Conservation (phyloP, 257 asterid genomes). For the Eucommia ulmoides region DNA sequence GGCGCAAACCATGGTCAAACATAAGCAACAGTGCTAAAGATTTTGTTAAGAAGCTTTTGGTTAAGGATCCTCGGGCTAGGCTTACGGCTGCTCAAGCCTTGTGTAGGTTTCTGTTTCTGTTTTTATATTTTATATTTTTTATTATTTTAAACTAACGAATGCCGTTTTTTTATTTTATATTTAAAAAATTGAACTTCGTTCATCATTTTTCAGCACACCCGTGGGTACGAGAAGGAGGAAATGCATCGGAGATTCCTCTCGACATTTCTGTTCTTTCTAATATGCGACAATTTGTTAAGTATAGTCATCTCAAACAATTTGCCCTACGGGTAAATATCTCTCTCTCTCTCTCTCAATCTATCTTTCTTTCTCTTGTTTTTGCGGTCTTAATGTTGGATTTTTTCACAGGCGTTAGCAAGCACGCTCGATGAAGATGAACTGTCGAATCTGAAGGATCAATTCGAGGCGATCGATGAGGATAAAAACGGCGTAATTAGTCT, state of each 20-base stretch:
- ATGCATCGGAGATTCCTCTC: conserved; percentile 94
- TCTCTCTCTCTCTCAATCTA: too few species aligned
- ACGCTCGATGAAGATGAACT: conserved; percentile 85
- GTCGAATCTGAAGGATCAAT: conserved; percentile 81
- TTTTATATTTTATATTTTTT: too few species aligned
- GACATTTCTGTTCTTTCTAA: conserved; percentile 85
- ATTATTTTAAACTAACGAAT: background rate
- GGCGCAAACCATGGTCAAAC: conserved; percentile 96
- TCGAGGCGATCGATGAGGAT: conserved; percentile 92
- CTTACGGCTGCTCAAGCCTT: conserved; percentile 98
- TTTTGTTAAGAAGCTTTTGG: conserved; percentile 81
- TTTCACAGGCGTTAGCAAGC: conserved; percentile 78
- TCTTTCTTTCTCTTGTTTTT: too few species aligned
- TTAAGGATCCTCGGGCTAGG: conserved; percentile 91
- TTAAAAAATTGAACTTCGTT: background rate
- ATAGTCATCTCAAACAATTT: conserved; percentile 86
- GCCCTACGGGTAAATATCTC: conserved; percentile 70
- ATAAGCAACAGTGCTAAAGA: conserved; percentile 88
- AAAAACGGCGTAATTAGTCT: conserved; percentile 92
- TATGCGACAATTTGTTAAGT: conserved; percentile 91
- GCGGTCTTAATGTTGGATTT: conserved; percentile 8
- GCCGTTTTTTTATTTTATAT: background rate
- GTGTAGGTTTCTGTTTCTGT: conserved; percentile 36
- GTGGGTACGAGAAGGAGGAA: conserved; percentile 99
- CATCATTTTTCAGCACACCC: conserved; percentile 68